phyloP scores from a whole-genome alignment of 177 flowering plant species.

The Telopea speciosissima region DNA sequence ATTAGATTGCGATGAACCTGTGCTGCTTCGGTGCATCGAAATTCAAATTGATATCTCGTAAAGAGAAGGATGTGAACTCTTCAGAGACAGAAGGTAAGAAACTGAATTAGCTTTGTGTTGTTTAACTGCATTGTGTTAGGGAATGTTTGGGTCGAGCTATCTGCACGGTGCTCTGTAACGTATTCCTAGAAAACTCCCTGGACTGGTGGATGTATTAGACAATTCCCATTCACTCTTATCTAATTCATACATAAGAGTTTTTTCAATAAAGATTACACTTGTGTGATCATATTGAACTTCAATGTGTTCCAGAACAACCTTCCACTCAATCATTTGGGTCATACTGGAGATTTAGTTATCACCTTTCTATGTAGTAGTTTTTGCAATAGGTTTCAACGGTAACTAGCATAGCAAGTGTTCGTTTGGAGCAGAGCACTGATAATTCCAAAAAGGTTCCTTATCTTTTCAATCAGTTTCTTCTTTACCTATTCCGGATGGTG shows the following conservation, averaged over 20 bases:
- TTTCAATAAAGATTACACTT: not conserved
- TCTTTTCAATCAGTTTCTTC: not conserved
- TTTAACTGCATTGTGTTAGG: not conserved
- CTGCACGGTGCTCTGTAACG: no score
- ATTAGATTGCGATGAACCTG: conserved; percentile 11
- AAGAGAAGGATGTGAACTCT: conserved; percentile 7
- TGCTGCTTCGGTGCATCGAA: conserved; percentile 33
- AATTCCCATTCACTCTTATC: not conserved
- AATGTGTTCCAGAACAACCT: not conserved
- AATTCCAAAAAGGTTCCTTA: not conserved
- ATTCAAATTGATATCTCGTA: conserved; percentile 11
- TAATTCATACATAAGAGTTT: not conserved
- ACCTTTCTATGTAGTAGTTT: not conserved
- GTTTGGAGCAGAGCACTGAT: not conserved
- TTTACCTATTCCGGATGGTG: not conserved
- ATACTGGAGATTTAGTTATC: not conserved
- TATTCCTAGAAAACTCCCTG: not conserved
- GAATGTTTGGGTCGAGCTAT: no score
- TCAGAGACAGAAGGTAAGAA: conserved; percentile 31
- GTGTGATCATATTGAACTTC: not conserved
- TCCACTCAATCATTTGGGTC: not conserved
- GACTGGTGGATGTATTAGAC: not conserved
- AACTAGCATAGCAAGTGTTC: not conserved
- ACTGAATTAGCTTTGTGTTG: not conserved
- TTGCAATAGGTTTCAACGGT: not conserved